Evolutionary conservation across 768 basidiomycete species (phyloP), one percentile per base, ranked within the genome.

Genomic region (Agaricus subrufescens): DNA sequence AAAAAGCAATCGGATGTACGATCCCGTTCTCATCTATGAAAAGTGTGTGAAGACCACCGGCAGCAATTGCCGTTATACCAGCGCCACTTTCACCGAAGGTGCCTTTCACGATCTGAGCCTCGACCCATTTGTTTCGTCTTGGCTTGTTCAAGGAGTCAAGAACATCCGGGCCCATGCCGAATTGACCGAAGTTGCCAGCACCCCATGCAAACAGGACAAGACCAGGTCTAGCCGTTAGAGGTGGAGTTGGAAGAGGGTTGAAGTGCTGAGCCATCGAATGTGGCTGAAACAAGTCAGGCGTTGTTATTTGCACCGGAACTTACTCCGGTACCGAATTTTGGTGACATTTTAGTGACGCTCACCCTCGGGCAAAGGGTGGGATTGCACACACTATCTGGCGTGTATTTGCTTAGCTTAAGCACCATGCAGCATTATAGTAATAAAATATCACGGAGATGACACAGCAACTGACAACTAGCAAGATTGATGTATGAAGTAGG

Each of bases 131-230:
- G 67, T 91, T 94, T 54, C 85, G 80, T 64, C 81, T 86, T 8
- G 94, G 94, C 60, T 85, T 87, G 52, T 78, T 71, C 55, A 88
- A 78, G 69, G 96, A 92, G 56, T 76, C 84, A 37, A 93, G 73
- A 48, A 73, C 66, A 60, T 86, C 83, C 3, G 84, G 83, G 37
- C 96, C 96, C 75, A 96, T 82, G 30, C 95, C 97, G 64, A 97
- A 89, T 70, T 98, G 95, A 30, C 94, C 95, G 73, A 94, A 93
- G 70, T 96, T 94, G 29, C 94, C 94, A 9, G 87, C 85, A 6
- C 96, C 96, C 83, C 91, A 98, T 6, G 82, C 86, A 60, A 94
- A 96, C 14, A 94, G 76, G 42, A 86, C 79, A 12, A 84, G 78
- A 34, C 86, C 77, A 19, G 92, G 93, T 44, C 85, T 80, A 43